These are phyloP conservation scores for Diaporthe caulivora DNA, from an alignment of 2,329 filamentous ascomycete genomes.

Conservation along the genomic window DNA sequence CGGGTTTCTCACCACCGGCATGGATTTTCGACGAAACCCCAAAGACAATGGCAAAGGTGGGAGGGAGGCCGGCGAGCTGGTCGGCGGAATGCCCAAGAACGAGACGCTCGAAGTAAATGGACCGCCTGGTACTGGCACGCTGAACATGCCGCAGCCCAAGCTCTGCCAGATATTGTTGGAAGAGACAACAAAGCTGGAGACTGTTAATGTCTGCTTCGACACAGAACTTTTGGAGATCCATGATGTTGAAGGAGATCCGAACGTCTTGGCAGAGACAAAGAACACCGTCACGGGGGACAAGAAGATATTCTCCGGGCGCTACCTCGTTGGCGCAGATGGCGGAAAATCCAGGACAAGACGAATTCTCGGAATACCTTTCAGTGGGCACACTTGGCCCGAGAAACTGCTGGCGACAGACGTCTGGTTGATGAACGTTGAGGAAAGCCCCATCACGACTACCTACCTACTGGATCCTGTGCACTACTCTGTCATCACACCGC, in stretches of 20 bases:
- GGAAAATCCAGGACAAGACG: neutral
- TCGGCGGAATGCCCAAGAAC: neutral
- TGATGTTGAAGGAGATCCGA: neutral
- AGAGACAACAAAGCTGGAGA: neutral
- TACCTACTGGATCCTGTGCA: neutral
- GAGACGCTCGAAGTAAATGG: neutral
- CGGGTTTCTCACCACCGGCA: neutral
- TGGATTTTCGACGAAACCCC: neutral
- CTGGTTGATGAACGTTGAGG: slow-evolving; percentile 1
- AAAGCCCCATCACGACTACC: neutral
- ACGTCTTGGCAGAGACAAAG: neutral
- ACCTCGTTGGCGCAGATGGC: neutral
- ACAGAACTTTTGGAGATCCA: neutral
- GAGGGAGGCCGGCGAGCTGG: slow-evolving; percentile 4
- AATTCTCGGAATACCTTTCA: slow-evolving; percentile 1
- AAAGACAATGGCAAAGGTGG: neutral
- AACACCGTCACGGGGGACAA: neutral
- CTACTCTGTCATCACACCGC: neutral
- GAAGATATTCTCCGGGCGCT: neutral
- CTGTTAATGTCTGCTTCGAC: neutral
- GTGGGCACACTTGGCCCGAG: slow-evolving; percentile 7
- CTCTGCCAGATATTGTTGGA: neutral
- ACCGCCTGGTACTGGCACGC: neutral
- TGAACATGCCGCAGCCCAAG: slow-evolving; percentile 13
- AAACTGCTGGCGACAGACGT: slow-evolving; percentile 4